Percentiles rank a stretch among this genome's conserved stretches.
Conservation (phyloP, 305 asterid species). For the Fraxinus greggii region DNA sequence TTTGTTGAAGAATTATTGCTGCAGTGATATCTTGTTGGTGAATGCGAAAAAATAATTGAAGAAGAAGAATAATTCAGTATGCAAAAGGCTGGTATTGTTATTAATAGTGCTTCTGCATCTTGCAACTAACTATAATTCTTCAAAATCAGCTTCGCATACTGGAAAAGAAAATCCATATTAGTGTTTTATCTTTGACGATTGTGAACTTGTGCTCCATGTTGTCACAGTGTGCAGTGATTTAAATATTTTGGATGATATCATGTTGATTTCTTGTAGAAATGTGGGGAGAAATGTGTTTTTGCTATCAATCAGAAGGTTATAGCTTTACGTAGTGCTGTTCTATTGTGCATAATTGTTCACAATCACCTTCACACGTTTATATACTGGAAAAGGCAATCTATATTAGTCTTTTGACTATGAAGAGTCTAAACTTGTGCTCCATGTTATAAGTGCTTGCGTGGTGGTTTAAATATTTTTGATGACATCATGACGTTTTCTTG, state of each 20-base stretch:
- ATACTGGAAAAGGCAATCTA: neutral
- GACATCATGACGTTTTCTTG: neutral
- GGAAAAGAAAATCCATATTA: neutral
- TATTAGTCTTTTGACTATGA: neutral
- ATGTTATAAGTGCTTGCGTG: no score
- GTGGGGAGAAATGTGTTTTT: neutral
- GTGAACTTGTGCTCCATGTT: no score
- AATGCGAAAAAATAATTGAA: no score
- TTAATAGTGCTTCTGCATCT: neutral
- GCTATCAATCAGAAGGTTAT: neutral
- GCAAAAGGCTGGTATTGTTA: no score
- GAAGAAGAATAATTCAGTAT: no score
- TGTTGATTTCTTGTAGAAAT: neutral
- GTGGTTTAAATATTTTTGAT: neutral
- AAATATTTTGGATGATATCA: neutral
- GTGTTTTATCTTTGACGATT: neutral
- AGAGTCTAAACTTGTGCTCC: neutral
- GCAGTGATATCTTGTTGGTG: slow-evolving; percentile 1
- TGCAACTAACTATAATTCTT: no score
- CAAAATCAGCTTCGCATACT: neutral
- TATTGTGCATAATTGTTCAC: neutral
- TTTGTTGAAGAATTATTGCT: slow-evolving; percentile 1
- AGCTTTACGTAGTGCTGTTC: neutral
- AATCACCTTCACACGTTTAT: neutral
- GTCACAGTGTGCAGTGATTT: neutral